Evolutionary conservation across 2,329 filamentous ascomycete genomes (phyloP), one percentile per base, ranked within the genome.

Genomic region (Neonectria ditissima): DNA sequence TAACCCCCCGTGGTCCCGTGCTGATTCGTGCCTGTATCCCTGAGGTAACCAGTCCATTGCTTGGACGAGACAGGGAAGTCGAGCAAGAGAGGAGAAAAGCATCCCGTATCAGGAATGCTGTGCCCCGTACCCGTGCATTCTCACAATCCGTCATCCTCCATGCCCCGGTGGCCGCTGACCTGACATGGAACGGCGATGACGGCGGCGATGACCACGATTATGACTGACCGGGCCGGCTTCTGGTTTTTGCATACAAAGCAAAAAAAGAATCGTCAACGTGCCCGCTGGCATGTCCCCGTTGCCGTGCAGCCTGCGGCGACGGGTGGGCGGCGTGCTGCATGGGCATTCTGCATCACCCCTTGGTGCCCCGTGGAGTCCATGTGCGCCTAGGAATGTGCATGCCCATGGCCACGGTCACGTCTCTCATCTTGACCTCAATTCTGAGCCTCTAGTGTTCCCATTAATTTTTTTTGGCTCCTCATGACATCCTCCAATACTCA

Each of bases 221-320:
- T 50, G 22, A 37, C 22, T n/a, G 51, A 58, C 59, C 59, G 59
- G 59, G 54, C 59, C 59, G 59, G 59, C 54, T 43, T 57, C 16
- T 26, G 22, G 43, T 18, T 14, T 53, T 56, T 59, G 56, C 32
- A 57, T 14, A 32, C 34, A 34, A 52, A 37, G 53, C 13, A 37
- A 37, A 37, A 37, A n/a, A 37, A 37, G 5, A 37, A 34, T 14
- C 54, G 54, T 20, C 47, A 28, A 50, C n/a, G 28, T 50, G 11
- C 47, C 45, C 53, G 59, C 54, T 62, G 59, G 59, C 54, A 58
- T 54, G 48, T 62, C 54, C 54, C 59, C 59, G 34, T 62, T 43
- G 13, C 14, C 39, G 54, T 62, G 54, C 59, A 62, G 54, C 41
- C 26, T 50, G 54, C 54, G 54, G 55, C 55, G 47, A 52, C 47